Conservation (phyloP, 495 filamentous ascomycete species). For the Penicillium robsamsonii region DNA sequence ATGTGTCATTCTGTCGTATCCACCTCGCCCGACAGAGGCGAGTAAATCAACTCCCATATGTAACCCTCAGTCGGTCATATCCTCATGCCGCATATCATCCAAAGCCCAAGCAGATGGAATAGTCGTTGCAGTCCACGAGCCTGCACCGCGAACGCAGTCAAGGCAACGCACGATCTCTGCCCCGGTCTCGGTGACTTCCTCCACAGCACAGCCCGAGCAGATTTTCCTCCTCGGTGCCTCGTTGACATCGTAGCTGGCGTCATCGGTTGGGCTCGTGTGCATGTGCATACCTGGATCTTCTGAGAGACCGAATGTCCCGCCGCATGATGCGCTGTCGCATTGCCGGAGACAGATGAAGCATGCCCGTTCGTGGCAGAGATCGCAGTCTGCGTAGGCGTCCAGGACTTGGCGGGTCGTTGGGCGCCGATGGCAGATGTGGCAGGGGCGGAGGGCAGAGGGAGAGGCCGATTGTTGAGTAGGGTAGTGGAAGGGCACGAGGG, state of each 20-base stretch:
- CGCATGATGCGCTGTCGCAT: conserved; percentile 39
- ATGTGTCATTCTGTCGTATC: conserved; percentile 3
- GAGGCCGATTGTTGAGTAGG: conserved; percentile 21
- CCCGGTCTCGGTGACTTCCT: conserved; percentile 41
- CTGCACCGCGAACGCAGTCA: conserved; percentile 33
- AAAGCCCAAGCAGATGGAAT: conserved; percentile 18
- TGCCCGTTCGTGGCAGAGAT: conserved; percentile 45
- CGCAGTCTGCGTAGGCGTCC: conserved; percentile 51
- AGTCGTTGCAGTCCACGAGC: conserved; percentile 10
- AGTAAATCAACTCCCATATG: background rate
- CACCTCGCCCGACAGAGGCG: background rate
- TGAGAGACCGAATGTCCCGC: conserved; percentile 2
- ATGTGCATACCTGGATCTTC: background rate
- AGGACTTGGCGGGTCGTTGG: conserved; percentile 48
- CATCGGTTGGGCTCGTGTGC: background rate
- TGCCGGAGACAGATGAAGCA: conserved; percentile 55
- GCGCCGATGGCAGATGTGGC: conserved; percentile 51
- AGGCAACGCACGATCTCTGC: conserved; percentile 41
- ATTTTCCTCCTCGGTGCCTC: conserved; percentile 28
- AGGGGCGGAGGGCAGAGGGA: conserved; percentile 40
- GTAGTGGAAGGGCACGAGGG: conserved; percentile 27
- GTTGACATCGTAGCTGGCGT: conserved; percentile 8
- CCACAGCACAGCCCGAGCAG: conserved; percentile 45
- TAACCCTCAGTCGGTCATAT: background rate
- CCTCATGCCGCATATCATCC: conserved; percentile 13